A percentile compares a stretch with the other conserved stretches of the same genome.
These are phyloP conservation scores for Phyllosticta paracitricarpa DNA, from an alignment of 2,329 filamentous ascomycete genomes.

Conservation along the genomic window DNA sequence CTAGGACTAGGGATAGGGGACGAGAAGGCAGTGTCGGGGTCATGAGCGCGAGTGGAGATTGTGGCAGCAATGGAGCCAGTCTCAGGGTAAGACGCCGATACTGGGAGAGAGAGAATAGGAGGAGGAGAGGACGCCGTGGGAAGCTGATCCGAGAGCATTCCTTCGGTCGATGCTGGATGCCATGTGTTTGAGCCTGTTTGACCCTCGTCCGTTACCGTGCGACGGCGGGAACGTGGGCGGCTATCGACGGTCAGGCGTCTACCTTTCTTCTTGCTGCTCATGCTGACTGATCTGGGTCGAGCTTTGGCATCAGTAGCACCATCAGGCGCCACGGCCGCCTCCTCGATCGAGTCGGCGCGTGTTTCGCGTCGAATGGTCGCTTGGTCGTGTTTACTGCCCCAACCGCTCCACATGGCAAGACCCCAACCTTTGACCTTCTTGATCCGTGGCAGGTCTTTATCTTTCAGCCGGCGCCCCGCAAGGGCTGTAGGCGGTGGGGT, in stretches of 20 bases:
- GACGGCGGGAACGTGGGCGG: slow-evolving; percentile 21
- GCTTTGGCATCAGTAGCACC: neutral
- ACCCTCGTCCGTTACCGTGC: slow-evolving; percentile 24
- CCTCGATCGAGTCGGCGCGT: slow-evolving; percentile 11
- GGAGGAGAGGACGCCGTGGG: neutral
- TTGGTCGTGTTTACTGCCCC: slow-evolving; percentile 85
- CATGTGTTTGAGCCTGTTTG: slow-evolving; percentile 13
- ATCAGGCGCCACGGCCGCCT: neutral
- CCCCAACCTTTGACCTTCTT: slow-evolving; percentile 59
- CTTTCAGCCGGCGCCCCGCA: slow-evolving; percentile 55
- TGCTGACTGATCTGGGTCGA: slow-evolving; percentile 7
- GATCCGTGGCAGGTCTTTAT: slow-evolving; percentile 39
- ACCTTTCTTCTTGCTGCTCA: slow-evolving; percentile 7
- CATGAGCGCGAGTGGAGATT: slow-evolving; percentile 5
- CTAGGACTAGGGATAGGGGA: slow-evolving; percentile 6
- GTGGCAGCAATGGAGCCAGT: slow-evolving; percentile 2
- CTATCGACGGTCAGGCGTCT: slow-evolving; percentile 3
- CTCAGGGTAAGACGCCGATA: neutral
- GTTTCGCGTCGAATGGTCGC: slow-evolving; percentile 43
- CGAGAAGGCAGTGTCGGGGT: slow-evolving; percentile 2
- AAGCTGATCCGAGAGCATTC: neutral
- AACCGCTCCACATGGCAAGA: slow-evolving; percentile 73
- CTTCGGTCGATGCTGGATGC: neutral
- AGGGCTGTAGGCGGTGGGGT: slow-evolving; percentile 74
- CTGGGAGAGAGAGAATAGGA: neutral